phyloP scores from a whole-genome alignment of 1,139 yeast genomes.

The Suhomyces bolitotheri region DNA sequence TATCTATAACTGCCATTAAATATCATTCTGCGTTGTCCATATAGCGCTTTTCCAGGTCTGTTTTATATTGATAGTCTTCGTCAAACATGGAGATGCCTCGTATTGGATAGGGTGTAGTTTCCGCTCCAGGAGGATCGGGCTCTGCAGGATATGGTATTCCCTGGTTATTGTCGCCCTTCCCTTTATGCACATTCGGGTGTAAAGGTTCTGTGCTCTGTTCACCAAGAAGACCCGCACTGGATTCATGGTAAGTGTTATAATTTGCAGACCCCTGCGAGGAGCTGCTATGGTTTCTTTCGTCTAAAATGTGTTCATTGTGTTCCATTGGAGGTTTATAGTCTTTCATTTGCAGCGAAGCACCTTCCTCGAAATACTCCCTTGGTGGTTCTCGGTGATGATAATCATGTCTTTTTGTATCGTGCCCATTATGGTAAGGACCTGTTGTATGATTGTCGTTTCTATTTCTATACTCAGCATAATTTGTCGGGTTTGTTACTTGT shows the following conservation, averaged over 20 bases:
- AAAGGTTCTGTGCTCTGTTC: neutral
- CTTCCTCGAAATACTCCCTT: too few relatives aligned
- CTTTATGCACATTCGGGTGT: too few relatives aligned
- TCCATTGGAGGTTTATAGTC: neutral
- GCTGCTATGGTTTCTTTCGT: constrained; percentile 3
- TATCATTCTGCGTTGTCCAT: too few relatives aligned
- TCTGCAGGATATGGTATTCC: constrained; percentile 5
- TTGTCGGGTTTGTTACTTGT: too few relatives aligned
- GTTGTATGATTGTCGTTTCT: too few relatives aligned
- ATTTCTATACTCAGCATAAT: too few relatives aligned
- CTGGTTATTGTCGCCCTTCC: neutral
- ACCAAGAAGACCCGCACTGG: constrained; percentile 3
- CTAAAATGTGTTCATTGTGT: neutral
- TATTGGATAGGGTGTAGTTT: constrained; percentile 23
- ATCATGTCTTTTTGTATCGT: too few relatives aligned
- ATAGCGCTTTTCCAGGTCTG: neutral
- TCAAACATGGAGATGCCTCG: constrained; percentile 25
- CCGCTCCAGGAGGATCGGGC: constrained; percentile 3
- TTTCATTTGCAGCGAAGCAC: too few relatives aligned
- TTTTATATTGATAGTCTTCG: constrained; percentile 9
- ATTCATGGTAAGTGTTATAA: constrained; percentile 1
- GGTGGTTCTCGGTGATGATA: too few relatives aligned
- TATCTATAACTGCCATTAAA: too few relatives aligned
- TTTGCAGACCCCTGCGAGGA: constrained; percentile 5
- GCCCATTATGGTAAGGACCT: too few relatives aligned